Percentiles rank a stretch among this genome's conserved stretches.
Conservation (phyloP, 495 filamentous ascomycete genomes). For the Neurospora sp. region DNA sequence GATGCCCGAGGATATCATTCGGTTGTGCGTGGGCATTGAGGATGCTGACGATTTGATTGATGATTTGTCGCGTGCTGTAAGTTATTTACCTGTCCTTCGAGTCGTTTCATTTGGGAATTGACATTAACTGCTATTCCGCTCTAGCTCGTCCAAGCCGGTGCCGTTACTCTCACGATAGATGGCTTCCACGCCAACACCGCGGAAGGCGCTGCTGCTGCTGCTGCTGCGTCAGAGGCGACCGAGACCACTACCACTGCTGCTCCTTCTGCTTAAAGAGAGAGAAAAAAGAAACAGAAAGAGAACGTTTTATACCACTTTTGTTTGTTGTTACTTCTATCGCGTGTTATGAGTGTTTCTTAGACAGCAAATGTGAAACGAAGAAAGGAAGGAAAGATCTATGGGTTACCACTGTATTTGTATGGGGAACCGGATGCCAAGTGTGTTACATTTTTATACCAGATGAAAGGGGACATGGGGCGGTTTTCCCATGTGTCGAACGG, state of each 20-base stretch:
- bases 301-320: neutral
- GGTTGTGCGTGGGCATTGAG: slow-evolving; percentile 94
- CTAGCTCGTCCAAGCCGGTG: slow-evolving; percentile 81
- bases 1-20: slow-evolving; percentile 92
- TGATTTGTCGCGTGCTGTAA: slow-evolving; percentile 79
- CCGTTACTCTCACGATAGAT: slow-evolving; percentile 73
- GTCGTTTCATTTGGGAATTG: neutral
- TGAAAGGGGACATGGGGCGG: neutral
- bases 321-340: neutral
- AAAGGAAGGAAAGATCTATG: neutral
- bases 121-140: neutral
- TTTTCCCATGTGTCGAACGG: neutral
- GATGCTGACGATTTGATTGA: slow-evolving; percentile 89
- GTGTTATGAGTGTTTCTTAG: neutral
- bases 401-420: neutral
- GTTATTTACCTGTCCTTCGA: slow-evolving; percentile 26
- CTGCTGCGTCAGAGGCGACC: neutral
- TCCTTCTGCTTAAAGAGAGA: neutral
- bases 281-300: neutral
- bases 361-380: neutral
- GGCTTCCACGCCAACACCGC: slow-evolving; percentile 52
- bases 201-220: neutral
- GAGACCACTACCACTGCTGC: neutral
- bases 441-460: neutral
- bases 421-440: neutral